Conservation (phyloP, 2,329 filamentous ascomycete species). For the Dactylellina parvicollis region DNA sequence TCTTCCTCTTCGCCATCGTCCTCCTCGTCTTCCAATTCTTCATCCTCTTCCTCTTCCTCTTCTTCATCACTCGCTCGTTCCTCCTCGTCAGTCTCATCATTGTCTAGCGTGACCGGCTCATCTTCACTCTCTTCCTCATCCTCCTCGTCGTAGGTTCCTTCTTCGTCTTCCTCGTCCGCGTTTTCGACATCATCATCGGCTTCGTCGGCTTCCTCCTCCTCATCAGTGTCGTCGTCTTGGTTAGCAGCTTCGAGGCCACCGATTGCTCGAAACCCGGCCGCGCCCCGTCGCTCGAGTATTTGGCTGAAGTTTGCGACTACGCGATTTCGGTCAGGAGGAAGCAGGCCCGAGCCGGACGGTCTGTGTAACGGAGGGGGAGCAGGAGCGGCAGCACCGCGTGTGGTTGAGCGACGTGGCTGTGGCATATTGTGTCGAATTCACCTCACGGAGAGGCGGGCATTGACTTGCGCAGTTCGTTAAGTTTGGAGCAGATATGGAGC, state of each 20-base stretch:
- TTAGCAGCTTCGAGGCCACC: slow-evolving; percentile 38
- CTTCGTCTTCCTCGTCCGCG: slow-evolving; percentile 6
- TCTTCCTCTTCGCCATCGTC: slow-evolving; percentile 23
- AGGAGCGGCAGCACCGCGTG: slow-evolving; percentile 5
- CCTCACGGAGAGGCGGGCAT: slow-evolving; percentile 6
- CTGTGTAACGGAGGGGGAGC: background rate
- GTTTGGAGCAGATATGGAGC: background rate
- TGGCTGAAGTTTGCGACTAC: slow-evolving; percentile 46
- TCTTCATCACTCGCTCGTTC: slow-evolving; percentile 15
- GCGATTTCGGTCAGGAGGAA: slow-evolving; percentile 25
- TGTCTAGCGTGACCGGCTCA: slow-evolving; percentile 26
- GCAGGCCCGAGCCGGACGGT: background rate
- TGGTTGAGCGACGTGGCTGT: slow-evolving; percentile 28
- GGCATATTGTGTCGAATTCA: slow-evolving; percentile 16
- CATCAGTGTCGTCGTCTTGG: slow-evolving; percentile 32
- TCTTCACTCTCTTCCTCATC: slow-evolving; percentile 46
- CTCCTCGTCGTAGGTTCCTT: slow-evolving; percentile 22
- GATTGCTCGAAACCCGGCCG: slow-evolving; percentile 45
- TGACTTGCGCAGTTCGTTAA: background rate
- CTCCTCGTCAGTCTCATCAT: slow-evolving; percentile 48
- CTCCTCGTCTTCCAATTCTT: slow-evolving; percentile 21
- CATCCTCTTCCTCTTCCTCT: slow-evolving; percentile 13
- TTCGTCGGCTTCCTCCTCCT: slow-evolving; percentile 11
- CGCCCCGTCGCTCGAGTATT: slow-evolving; percentile 41
- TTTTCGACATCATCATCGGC: slow-evolving; percentile 13